Conservation (phyloP, 2,329 filamentous ascomycete genomes). For the Phoma sp. region DNA sequence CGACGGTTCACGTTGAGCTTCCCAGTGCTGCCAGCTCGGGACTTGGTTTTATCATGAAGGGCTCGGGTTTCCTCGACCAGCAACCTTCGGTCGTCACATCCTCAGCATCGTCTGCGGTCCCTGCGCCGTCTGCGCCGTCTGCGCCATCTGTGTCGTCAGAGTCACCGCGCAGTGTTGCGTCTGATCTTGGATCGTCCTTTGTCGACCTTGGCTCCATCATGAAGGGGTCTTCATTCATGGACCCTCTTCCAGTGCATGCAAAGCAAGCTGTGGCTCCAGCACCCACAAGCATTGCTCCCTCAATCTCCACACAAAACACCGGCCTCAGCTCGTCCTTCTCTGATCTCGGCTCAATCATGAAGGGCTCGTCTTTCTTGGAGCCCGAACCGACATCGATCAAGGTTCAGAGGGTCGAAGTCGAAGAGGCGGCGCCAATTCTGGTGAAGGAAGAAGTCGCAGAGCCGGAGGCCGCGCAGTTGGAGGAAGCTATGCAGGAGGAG, state of each 20-base stretch:
- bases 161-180: constrained; percentile 3
- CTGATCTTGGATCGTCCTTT: constrained; percentile 12
- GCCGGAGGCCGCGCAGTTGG: not conserved
- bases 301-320: not conserved
- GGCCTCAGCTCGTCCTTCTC: constrained; percentile 10
- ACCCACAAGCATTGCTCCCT: not conserved
- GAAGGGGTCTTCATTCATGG: constrained; percentile 32
- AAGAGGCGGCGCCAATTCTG: constrained; percentile 4
- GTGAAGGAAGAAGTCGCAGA: constrained; percentile 2
- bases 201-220: constrained; percentile 30
- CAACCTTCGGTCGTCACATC: not conserved
- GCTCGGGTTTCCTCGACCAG: constrained; percentile 23
- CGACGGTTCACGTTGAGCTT: constrained; percentile 19
- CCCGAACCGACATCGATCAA: constrained; percentile 4
- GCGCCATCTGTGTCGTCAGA: not conserved
- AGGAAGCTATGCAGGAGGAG: constrained; percentile 12
- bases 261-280: not conserved
- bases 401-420: not conserved
- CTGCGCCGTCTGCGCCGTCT: not conserved
- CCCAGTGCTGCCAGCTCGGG: constrained; percentile 20
- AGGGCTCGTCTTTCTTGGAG: constrained; percentile 30
- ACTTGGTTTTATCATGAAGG: constrained; percentile 36
- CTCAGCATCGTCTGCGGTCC: not conserved
- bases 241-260: constrained; percentile 2
- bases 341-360: constrained; percentile 33